Base-by-base conservation (phyloP, 1,284 basidiomycete species). In the Leccinum solheimii region DNA sequence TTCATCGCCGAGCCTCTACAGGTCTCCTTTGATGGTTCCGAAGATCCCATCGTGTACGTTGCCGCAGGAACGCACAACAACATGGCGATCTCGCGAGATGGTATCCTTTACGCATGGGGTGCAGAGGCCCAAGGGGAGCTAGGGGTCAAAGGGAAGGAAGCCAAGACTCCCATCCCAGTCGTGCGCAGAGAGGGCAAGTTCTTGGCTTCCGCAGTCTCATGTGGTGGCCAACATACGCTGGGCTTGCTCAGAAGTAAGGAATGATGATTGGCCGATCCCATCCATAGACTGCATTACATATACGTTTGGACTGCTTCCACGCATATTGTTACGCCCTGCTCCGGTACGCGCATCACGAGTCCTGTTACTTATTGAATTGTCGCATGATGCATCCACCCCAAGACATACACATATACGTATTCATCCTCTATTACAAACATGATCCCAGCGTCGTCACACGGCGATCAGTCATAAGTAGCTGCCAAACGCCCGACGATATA, bases 21-120 rank as follows among this genome's bases (percentile, higher is more conserved):
- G 19, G 81, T 95, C 65, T 75, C 79, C 10, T 94, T 95, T 80
- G 83, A 84, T 64, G 76, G 82, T 34, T 50, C 69, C n/a, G 77
- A 82, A 51, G 92, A 94, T 71, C 87, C 86, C 5, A 86, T 96
- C 65, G 81, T 88, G 16, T 83, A 87, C 58, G 83, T 97, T 66
- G 85, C 90, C 3, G 86, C 84, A 10, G 95, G 95, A 2, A 85
- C 86, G 43, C 86, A 94, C 68, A 92, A 92, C 75, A 95, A 90
- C 68, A 83, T 95, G 63, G 95, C 92, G 3, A 83, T 95, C 54
- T 91, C 91, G 16, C 77, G 79, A 59, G 87, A 83, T 50, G 94
- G 94, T 11, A 88, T 90, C 30, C 78, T 94, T 64, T 95, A 94
- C 72, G 82, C 88, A 45, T 97, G 94, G 94, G 94, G 94, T 54